phyloP scores from a whole-genome alignment of 495 filamentous ascomycete species.

The Penicillium herquei region DNA sequence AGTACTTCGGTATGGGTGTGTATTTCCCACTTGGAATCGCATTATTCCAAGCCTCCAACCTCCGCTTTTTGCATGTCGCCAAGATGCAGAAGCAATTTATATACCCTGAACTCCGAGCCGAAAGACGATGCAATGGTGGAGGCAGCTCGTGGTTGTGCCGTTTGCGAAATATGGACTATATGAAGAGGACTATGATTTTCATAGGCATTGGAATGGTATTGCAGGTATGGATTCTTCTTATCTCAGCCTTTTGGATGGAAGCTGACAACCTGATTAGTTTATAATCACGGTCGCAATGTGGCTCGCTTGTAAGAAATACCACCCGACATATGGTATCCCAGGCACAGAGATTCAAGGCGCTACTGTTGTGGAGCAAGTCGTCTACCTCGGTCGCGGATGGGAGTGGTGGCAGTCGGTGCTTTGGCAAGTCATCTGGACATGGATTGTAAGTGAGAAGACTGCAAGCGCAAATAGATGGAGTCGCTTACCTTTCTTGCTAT shows the following conservation, averaged over 20 bases:
- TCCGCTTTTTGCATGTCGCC: slow-evolving; percentile 15
- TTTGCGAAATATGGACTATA: slow-evolving; percentile 8
- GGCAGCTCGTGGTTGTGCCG: slow-evolving; percentile 1
- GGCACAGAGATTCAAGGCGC: slow-evolving; percentile 7
- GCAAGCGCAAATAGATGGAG: no score
- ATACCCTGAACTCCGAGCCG: neutral
- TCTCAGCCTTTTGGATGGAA: neutral
- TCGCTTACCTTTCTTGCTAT: no score
- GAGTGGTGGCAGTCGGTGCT: slow-evolving; percentile 12
- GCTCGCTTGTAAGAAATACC: slow-evolving; percentile 10
- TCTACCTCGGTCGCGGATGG: slow-evolving; percentile 7
- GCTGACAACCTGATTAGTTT: neutral
- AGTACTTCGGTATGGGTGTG: slow-evolving; percentile 8
- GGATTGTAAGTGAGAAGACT: slow-evolving; percentile 5
- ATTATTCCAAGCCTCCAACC: slow-evolving; percentile 7
- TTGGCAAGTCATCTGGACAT: slow-evolving; percentile 14
- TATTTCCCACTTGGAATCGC: slow-evolving; percentile 1
- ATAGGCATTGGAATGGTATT: slow-evolving; percentile 10
- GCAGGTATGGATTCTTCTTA: slow-evolving; percentile 2
- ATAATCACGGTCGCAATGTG: slow-evolving; percentile 10
- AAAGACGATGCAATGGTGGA: neutral
- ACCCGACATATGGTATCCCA: slow-evolving; percentile 9
- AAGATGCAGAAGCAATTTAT: slow-evolving; percentile 9
- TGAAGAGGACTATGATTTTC: slow-evolving; percentile 1
- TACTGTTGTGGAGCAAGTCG: slow-evolving; percentile 2